phyloP scores from a whole-genome alignment of 306 rosid species.

The Sophora flavescens region DNA sequence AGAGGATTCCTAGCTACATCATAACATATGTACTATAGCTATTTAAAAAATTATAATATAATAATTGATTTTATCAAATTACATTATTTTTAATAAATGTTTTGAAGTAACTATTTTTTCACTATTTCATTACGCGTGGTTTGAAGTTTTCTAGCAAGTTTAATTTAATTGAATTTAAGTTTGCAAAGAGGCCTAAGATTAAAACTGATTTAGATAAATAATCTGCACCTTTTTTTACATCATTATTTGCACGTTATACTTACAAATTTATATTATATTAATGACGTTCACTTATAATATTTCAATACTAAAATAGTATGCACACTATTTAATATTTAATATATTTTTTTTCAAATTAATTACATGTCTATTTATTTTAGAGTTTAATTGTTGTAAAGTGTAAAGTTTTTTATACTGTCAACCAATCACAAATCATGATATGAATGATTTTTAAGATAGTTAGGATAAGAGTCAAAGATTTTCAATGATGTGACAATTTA shows the following conservation, averaged over 20 bases:
- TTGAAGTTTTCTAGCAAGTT: neutral
- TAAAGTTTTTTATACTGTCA: no score
- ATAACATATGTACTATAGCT: neutral
- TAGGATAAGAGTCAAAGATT: no score
- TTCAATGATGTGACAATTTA: no score
- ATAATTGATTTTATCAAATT: neutral
- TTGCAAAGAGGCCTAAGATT: no score
- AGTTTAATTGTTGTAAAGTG: no score
- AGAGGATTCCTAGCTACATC: neutral
- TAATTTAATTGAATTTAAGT: neutral
- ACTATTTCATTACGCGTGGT: neutral
- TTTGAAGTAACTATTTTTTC: neutral
- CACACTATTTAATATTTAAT: no score
- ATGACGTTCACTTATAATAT: neutral
- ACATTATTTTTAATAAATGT: neutral
- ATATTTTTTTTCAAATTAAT: neutral
- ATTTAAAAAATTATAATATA: neutral
- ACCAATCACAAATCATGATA: no score
- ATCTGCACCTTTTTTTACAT: no score
- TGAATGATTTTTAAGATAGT: no score
- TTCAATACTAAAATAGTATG: neutral
- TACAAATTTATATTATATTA: neutral
- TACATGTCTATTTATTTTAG: neutral
- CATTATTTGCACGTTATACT: neutral
- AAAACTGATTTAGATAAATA: no score